Evolutionary conservation across 208 protist species (phyloP), one percentile per base, ranked within the genome.

Genomic region (Acanthamoeba castellanii): DNA sequence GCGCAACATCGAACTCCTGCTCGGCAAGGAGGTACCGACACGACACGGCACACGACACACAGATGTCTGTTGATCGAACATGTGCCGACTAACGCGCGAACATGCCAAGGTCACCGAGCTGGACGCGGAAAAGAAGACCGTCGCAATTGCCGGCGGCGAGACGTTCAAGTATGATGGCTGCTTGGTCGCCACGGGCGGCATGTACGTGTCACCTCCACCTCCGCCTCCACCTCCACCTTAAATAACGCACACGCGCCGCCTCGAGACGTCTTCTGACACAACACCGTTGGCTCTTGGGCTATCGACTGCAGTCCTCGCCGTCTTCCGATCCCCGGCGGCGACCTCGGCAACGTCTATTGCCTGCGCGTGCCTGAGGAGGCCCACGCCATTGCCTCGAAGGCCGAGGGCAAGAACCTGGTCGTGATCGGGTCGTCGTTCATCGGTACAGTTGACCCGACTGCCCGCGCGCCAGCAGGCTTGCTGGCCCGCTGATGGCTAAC

Each of bases 351-450:
- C 57, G 76, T 95, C 45, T 91, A 64, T 42, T 47, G 47, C 45
- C 95, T 96, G 18, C 92, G 94, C 70, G 37, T 72, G 9, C 1
- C 78, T 6, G 94, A 90, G 34, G 95, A 96, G 18, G 52, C 94
- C 8, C 42, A 93, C 85, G 59, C 22, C 45, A 84, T 95, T 59
- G n/a, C 42, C 27, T 52, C 32, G 5, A 57, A 52, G 13, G 61
- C 34, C 47, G 82, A 93, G 14, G 84, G 70, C 57, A 96, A 96
- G 61, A 96, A 95, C 32, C 64, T 96, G 18, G 94, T 88, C 45
- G 55, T 96, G 32, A 61, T 96, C 22, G 94, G 95, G 30, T 95
- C 94, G 11, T 95, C 87, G 11, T 96, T 96, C 59, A 95, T 96
- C 25, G 93, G 92, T 70, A 94, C 27, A 8, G 32, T 74, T 61